Base-by-base conservation (phyloP, 805 yeast species). In the Wickerhamiella parazyma region DNA sequence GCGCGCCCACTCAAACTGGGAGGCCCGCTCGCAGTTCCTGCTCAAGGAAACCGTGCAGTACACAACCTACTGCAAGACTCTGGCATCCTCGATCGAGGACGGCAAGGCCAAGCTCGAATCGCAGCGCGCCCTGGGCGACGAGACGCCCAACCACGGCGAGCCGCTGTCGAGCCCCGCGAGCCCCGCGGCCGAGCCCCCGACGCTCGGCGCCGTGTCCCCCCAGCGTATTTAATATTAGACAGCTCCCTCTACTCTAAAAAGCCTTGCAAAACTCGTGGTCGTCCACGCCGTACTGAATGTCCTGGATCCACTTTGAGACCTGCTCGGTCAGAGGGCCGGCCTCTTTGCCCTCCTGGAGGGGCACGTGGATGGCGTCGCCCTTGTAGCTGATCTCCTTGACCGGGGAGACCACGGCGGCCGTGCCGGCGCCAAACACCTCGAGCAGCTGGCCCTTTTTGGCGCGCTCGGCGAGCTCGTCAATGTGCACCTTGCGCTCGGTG, bases 341-440 rank as follows among this genome's bases (percentile, higher is more conserved):
- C 60, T 85, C 80, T 61, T 80, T 76, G 48, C 94, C 95, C 45
- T 72, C 76, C 47, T 77, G 74, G 51, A 84, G 64, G 48, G 97
- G 97, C 39, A 89, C 89, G 4, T 65, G 51, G 53, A 89, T 84
- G 48, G 71, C 73, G 57, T 76, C 62, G 41, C 79, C 93, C 47
- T 72, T 69, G 76, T 77, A 89, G 46, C 86, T 87, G 58, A 89
- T 84, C 55, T 73, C 81, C 64, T 80, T 77, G 59, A 89, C 85
- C 54, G 97, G 97, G 29, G 94, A 77, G 37, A 91, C 97, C 58
- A 89, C 77, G 36, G 96, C 97, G 48, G 98, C 97, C 45, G 98
- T 89, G 57, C 98, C 98, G 17, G 95, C 70, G 54, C 97, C 97
- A 57, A 89, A 89, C 17, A 95, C 94, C 70, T 91, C 98, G 7